A percentile compares a stretch with the other conserved stretches of the same genome.
Evolutionary conservation across 2,329 filamentous ascomycete species (phyloP).

Genomic region (Arthrobotrys iridis): DNA sequence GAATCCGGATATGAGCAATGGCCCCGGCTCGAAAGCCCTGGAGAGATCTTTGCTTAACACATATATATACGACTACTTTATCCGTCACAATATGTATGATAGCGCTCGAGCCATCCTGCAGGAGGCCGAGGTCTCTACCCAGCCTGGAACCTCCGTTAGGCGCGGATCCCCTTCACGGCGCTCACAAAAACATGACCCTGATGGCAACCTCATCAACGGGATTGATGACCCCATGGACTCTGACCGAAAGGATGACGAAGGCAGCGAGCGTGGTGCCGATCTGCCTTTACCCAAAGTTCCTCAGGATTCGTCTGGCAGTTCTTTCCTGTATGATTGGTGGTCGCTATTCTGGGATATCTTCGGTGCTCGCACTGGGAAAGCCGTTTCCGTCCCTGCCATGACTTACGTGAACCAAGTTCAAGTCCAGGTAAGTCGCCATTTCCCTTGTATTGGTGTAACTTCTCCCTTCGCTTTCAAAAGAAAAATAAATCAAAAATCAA

Average conservation of each 20-base stretch:
- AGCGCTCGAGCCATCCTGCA: slow-evolving; percentile 79
- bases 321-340: slow-evolving; percentile 98
- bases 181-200: slow-evolving; percentile 59
- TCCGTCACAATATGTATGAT: slow-evolving; percentile 84
- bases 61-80: slow-evolving; percentile 90
- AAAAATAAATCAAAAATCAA: neutral
- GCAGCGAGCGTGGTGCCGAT: slow-evolving; percentile 72
- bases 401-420: slow-evolving; percentile 83
- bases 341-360: slow-evolving; percentile 97
- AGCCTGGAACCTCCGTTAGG: slow-evolving; percentile 54
- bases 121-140: slow-evolving; percentile 56
- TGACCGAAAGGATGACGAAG: slow-evolving; percentile 71
- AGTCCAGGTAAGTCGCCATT: slow-evolving; percentile 74
- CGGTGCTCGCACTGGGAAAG: slow-evolving; percentile 78
- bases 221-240: slow-evolving; percentile 79
- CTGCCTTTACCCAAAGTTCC: slow-evolving; percentile 78
- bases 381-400: slow-evolving; percentile 67
- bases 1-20: slow-evolving; percentile 47
- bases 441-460: slow-evolving; percentile 40
- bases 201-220: slow-evolving; percentile 75
- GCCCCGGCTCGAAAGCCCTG: slow-evolving; percentile 27
- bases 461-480: neutral
- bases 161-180: slow-evolving; percentile 57
- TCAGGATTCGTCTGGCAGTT: slow-evolving; percentile 73
- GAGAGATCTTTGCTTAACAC: slow-evolving; percentile 72